Percentiles rank a stretch among this genome's conserved stretches.
phyloP scores from a whole-genome alignment of 192 early-diverging fungal species.

The Gamsiella multidivaricata region DNA sequence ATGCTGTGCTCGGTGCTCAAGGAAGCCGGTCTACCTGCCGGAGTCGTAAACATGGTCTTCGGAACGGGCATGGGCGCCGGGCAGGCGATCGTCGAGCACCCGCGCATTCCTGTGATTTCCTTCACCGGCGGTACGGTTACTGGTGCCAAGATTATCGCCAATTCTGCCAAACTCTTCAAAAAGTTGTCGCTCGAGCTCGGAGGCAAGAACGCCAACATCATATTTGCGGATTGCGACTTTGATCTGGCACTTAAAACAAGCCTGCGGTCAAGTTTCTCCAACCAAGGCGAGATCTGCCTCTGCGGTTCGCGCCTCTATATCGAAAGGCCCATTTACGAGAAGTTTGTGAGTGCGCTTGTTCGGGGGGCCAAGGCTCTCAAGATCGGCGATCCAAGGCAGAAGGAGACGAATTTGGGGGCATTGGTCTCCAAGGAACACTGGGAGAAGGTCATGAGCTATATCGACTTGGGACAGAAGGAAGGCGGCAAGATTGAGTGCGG shows the following conservation, averaged over 20 bases:
- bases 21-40: conserved; percentile 74
- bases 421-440: conserved; percentile 73
- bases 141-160: conserved; percentile 62
- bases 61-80: conserved; percentile 69
- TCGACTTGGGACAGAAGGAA: conserved; percentile 69
- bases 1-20: conserved; percentile 72
- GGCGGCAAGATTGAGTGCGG: conserved; percentile 71
- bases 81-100: conserved; percentile 72
- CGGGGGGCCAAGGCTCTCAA: conserved; percentile 55
- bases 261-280: conserved; percentile 69
- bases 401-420: conserved; percentile 69
- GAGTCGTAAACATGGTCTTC: conserved; percentile 85
- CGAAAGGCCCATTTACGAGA: conserved; percentile 66
- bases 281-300: conserved; percentile 83
- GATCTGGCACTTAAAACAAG: conserved; percentile 67
- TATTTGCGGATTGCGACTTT: conserved; percentile 77
- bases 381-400: conserved; percentile 71
- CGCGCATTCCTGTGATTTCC: conserved; percentile 71
- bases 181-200: conserved; percentile 78
- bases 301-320: conserved; percentile 80
- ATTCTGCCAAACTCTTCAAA: conserved; percentile 67
- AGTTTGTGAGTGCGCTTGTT: conserved; percentile 67
- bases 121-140: conserved; percentile 82
- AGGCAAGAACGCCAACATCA: conserved; percentile 81
- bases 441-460: conserved; percentile 77